phyloP scores from a whole-genome alignment of 257 asterid genomes.

The Ilex aquifolium region DNA sequence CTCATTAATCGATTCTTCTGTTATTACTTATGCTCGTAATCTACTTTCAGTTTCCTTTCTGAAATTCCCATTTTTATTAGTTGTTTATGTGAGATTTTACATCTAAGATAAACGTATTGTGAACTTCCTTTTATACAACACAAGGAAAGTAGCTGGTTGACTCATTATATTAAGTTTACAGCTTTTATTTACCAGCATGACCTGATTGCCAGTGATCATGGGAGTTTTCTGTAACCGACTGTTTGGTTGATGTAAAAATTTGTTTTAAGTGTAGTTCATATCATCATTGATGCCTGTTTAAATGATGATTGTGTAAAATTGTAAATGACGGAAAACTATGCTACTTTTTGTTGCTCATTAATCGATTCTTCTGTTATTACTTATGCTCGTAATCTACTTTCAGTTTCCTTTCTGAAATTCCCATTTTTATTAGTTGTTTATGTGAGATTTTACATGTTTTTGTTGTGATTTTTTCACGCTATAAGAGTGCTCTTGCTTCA shows the following conservation, averaged over 20 bases:
- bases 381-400: background rate
- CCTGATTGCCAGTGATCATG: too few relatives aligned
- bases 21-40: background rate
- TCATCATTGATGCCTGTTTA: too few relatives aligned
- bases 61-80: background rate
- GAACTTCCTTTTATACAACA: too few relatives aligned
- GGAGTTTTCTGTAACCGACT: too few relatives aligned
- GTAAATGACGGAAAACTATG: too few relatives aligned
- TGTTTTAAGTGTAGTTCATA: too few relatives aligned
- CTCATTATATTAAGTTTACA: too few relatives aligned
- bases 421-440: background rate
- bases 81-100: background rate
- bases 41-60: background rate
- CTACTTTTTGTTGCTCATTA: background rate
- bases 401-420: background rate
- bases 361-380: background rate
- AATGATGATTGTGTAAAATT: too few relatives aligned
- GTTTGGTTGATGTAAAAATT: too few relatives aligned
- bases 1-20: background rate
- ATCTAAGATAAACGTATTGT: too few relatives aligned
- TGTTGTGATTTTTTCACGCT: constrained; percentile 18
- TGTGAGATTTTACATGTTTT: background rate
- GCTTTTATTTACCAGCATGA: too few relatives aligned
- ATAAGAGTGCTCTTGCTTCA: constrained; percentile 77
- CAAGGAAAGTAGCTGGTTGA: too few relatives aligned